Conservation (phyloP, 805 yeast species). For the Myxozyma vanderwaltii region DNA sequence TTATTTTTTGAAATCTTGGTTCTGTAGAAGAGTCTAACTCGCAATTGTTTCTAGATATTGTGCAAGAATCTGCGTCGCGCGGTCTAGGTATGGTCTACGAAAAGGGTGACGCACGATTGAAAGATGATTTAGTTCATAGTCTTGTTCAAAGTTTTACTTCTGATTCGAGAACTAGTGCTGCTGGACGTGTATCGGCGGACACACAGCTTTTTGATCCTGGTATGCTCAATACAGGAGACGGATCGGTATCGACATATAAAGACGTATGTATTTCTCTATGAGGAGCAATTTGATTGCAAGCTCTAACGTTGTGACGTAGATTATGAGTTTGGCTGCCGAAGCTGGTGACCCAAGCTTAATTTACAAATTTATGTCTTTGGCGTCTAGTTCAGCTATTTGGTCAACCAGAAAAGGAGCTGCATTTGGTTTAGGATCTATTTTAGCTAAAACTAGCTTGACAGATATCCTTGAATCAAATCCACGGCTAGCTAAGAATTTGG, state of each 20-base stretch:
- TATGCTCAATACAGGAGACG: conserved; percentile 69
- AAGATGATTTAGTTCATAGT: conserved; percentile 72
- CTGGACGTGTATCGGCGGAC: conserved; percentile 75
- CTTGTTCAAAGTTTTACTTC: conserved; percentile 78
- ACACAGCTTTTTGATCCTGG: conserved; percentile 88
- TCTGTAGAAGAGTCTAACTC: neutral
- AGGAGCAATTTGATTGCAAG: too few species aligned
- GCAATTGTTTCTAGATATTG: conserved; percentile 46
- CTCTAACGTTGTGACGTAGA: conserved; percentile 1
- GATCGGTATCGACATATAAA: conserved; percentile 82
- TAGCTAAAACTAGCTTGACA: conserved; percentile 76
- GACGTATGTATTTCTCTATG: conserved; percentile 53
- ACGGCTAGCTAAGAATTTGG: conserved; percentile 57
- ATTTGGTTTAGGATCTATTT: conserved; percentile 82
- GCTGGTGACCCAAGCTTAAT: conserved; percentile 95
- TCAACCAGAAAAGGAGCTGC: conserved; percentile 92
- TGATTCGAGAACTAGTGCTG: conserved; percentile 42
- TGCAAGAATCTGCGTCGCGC: conserved; percentile 91
- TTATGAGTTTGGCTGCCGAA: conserved; percentile 79
- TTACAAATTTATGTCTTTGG: conserved; percentile 89
- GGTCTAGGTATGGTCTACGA: conserved; percentile 85
- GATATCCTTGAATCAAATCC: conserved; percentile 58
- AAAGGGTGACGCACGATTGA: conserved; percentile 64
- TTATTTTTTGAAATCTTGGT: neutral
- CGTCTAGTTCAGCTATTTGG: conserved; percentile 87